Evolutionary conservation across 202 grass and related monocot species (phyloP).

Genomic region (Eragrostis tef): DNA sequence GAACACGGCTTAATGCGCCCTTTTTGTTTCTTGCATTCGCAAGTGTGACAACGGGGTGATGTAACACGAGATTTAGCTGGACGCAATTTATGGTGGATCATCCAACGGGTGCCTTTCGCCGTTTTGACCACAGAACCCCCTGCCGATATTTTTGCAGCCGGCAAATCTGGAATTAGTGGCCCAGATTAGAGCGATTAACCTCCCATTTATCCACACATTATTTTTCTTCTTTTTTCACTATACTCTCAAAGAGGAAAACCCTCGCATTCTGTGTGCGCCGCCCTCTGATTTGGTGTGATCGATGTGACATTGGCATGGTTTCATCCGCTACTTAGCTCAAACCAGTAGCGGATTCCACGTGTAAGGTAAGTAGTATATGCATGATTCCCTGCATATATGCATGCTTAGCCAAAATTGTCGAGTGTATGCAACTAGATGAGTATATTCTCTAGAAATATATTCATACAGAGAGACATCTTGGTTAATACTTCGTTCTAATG

Average conservation of each 20-base stretch:
- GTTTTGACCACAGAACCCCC: constrained; percentile 40
- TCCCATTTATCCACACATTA: constrained; percentile 21
- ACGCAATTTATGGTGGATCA: constrained; percentile 18
- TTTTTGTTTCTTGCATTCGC: neutral
- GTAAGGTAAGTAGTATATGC: neutral
- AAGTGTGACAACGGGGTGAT: constrained; percentile 40
- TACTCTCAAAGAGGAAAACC: neutral
- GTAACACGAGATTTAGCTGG: constrained; percentile 42
- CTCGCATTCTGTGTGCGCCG: constrained; percentile 35
- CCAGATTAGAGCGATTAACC: constrained; percentile 34
- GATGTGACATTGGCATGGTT: constrained; percentile 7
- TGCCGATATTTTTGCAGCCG: constrained; percentile 39
- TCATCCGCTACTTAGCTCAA: neutral
- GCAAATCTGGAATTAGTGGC: constrained; percentile 52
- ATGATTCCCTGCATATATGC: no score
- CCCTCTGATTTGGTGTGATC: constrained; percentile 35
- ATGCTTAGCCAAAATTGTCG: neutral
- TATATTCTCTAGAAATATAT: no score
- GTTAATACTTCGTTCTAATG: no score
- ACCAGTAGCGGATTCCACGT: neutral
- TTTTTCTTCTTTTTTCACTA: neutral
- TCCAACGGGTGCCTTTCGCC: constrained; percentile 18
- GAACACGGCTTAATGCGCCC: neutral
- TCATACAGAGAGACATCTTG: no score
- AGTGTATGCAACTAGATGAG: neutral